phyloP scores from a whole-genome alignment of 805 yeast species.

The Blastobotrys chiropterorum region DNA sequence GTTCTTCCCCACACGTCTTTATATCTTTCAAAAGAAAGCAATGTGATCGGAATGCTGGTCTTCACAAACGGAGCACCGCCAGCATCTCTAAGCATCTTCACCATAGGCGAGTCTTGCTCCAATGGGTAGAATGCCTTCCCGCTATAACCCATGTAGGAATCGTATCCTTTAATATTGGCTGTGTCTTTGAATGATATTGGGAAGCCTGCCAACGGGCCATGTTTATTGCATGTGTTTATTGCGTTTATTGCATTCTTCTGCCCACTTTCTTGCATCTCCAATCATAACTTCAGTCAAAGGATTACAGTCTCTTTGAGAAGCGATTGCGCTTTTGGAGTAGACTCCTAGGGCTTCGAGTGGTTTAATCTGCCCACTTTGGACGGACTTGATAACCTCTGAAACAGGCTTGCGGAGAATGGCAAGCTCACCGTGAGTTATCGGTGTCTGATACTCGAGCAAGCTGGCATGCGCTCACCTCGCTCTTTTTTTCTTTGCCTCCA shows the following conservation, averaged over 20 bases:
- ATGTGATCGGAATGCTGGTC: slow-evolving; percentile 50
- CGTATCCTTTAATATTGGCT: slow-evolving; percentile 42
- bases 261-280: slow-evolving; percentile 60
- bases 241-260: too few species aligned
- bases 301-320: slow-evolving; percentile 53
- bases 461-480: slow-evolving; percentile 30
- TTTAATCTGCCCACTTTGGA: slow-evolving; percentile 42
- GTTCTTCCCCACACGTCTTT: slow-evolving; percentile 50
- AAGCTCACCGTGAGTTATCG: slow-evolving; percentile 29
- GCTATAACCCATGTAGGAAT: slow-evolving; percentile 48
- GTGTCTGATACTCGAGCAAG: slow-evolving; percentile 36
- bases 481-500: slow-evolving; percentile 29
- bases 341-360: slow-evolving; percentile 53
- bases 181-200: slow-evolving; percentile 62
- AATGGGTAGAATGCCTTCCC: slow-evolving; percentile 37
- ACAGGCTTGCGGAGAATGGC: slow-evolving; percentile 39
- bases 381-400: slow-evolving; percentile 35
- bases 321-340: slow-evolving; percentile 57
- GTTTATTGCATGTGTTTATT: slow-evolving; percentile 43
- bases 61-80: slow-evolving; percentile 53
- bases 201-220: slow-evolving; percentile 58
- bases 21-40: slow-evolving; percentile 51
- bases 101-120: slow-evolving; percentile 35
- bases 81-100: slow-evolving; percentile 40
- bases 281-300: slow-evolving; percentile 57